Conservation (phyloP, 306 rosid genomes). For the Cucumis melo region DNA sequence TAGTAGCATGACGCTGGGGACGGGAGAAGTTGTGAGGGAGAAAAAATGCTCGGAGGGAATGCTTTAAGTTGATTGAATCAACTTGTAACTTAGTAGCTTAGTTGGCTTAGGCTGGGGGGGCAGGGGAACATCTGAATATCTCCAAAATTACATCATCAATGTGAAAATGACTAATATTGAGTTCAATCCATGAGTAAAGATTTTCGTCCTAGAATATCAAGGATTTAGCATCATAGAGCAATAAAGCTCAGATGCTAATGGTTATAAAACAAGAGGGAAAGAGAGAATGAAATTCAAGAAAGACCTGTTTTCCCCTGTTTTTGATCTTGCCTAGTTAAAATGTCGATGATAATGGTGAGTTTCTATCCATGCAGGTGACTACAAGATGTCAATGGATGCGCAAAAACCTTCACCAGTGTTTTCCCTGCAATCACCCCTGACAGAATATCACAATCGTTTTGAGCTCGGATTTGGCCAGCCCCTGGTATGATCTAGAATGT, state of each 20-base stretch:
- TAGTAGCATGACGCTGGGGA: not conserved
- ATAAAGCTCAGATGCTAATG: not conserved
- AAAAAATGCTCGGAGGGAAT: not conserved
- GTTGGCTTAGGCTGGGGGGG: not conserved
- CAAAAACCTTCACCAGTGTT: conserved; percentile 37
- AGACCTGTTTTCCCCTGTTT: not conserved
- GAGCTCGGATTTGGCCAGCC: conserved; percentile 85
- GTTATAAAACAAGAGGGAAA: not conserved
- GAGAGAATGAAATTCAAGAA: not conserved
- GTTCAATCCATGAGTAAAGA: not conserved
- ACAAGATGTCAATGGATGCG: conserved; percentile 38
- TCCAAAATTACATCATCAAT: not conserved
- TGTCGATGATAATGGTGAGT: not conserved
- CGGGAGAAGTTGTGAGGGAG: no score
- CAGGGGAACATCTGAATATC: not conserved
- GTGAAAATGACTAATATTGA: not conserved
- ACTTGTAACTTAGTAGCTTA: not conserved
- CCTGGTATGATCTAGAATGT: conserved; percentile 25
- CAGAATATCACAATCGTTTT: conserved; percentile 35
- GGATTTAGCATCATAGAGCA: not conserved
- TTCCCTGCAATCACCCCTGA: conserved; percentile 39
- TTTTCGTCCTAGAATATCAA: not conserved
- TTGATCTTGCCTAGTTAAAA: not conserved
- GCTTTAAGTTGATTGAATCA: not conserved
- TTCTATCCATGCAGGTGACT: conserved; percentile 28